Base-by-base conservation (phyloP, 1,284 basidiomycete species). In the Trametes versicolor region DNA sequence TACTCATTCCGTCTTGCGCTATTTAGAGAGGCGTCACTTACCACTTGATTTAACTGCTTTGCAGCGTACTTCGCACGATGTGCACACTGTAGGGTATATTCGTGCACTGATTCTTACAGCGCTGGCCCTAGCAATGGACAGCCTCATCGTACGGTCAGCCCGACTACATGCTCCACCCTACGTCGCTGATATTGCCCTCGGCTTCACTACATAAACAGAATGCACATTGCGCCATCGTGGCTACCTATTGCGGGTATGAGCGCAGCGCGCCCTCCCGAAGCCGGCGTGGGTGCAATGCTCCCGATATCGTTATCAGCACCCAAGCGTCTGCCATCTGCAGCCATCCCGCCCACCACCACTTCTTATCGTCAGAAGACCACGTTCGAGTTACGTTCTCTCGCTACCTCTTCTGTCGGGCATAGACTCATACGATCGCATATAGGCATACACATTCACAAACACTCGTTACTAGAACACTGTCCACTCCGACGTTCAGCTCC, bases 391-490 rank as follows among this genome's bases (percentile, higher is more conserved):
- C 25, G 21, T 10, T 48, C 43, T 45, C 43, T 19, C 43, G 43
- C 43, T 19, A 17, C 8, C 43, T 23, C 12, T n/a, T 45, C 43
- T 45, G 17, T 48, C 45, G 23, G 25, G 45, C 17, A 25, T 48
- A 48, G 23, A 48, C 8, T 48, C 45, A 36, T 49, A 58, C 56
- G 9, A n/a, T 48, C 56, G 47, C 34, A 58, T n/a, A 37, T 15
- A 25, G 47, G 57, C 36, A 29, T 51, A 59, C 25, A 59, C 57
- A 59, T 39, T 50, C 57, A 29, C 57, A 41, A 59, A 50, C 37
- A 59, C 4, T 29, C 48, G 25, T n/a, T 15, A 27, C n/a, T n/a
- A n/a, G n/a, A n/a, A n/a, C 13, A 32, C 49, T 41, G 48, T 41
- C 47, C 27, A 32, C 34, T 39, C 23, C 45, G 21, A 21, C 27